A percentile compares a stretch with the other conserved stretches of the same genome.
Evolutionary conservation across 768 basidiomycete genomes (phyloP).

Genomic region (Amylocystis lapponica): DNA sequence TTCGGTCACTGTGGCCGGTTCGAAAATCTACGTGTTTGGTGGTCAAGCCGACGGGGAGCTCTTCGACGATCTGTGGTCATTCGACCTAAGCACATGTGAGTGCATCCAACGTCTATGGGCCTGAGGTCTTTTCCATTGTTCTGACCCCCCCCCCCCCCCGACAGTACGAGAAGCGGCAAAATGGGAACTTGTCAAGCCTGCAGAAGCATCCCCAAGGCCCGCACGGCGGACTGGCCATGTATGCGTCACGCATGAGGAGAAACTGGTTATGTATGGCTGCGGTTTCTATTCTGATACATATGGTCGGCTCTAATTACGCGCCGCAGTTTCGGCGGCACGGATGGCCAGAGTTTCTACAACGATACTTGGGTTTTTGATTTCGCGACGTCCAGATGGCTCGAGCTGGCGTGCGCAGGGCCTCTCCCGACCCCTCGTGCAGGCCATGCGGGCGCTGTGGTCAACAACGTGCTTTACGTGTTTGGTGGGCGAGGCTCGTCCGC

Average conservation of each 20-base stretch:
- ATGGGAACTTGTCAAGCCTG: slow-evolving; percentile 74
- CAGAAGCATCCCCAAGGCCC: slow-evolving; percentile 45
- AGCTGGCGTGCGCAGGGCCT: slow-evolving; percentile 87
- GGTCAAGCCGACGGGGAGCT: slow-evolving; percentile 90
- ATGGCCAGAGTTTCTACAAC: slow-evolving; percentile 96
- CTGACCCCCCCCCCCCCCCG: background rate
- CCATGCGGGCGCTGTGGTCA: slow-evolving; percentile 89
- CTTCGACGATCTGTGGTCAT: slow-evolving; percentile 89
- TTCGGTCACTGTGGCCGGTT: slow-evolving; percentile 82
- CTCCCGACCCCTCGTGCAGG: slow-evolving; percentile 92
- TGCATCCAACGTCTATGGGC: slow-evolving; percentile 3
- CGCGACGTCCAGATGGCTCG: slow-evolving; percentile 71
- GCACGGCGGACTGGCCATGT: slow-evolving; percentile 85
- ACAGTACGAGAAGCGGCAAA: slow-evolving; percentile 68
- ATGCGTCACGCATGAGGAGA: slow-evolving; percentile 68
- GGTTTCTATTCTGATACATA: background rate
- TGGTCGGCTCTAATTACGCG: background rate
- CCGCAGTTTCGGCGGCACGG: slow-evolving; percentile 90
- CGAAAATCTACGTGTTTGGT: slow-evolving; percentile 88
- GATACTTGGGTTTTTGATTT: slow-evolving; percentile 94
- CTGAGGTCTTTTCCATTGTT: background rate
- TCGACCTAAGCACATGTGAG: slow-evolving; percentile 89
- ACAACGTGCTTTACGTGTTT: slow-evolving; percentile 94
- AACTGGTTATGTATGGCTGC: slow-evolving; percentile 10
- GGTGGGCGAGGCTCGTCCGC: slow-evolving; percentile 92